These are phyloP conservation scores for Eucalyptus paniculata DNA, from an alignment of 345 rosid genomes.

Conservation along the genomic window DNA sequence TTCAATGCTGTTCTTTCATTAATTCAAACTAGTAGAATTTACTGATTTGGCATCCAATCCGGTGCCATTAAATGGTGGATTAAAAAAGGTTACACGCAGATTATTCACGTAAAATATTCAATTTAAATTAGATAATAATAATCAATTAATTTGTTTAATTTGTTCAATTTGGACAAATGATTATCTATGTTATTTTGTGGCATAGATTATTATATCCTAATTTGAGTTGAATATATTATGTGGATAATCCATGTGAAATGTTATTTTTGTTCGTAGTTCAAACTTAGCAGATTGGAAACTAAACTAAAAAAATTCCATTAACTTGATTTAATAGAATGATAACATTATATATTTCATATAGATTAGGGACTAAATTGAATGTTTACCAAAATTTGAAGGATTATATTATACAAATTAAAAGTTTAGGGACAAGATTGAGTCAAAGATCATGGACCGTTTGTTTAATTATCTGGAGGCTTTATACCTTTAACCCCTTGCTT, in stretches of 20 bases:
- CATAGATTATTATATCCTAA: background rate
- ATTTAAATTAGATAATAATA: background rate
- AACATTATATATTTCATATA: background rate
- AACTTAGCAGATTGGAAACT: background rate
- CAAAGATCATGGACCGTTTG: background rate
- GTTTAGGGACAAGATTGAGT: background rate
- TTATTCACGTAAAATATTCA: background rate
- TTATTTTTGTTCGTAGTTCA: background rate
- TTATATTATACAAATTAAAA: background rate
- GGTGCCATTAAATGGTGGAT: background rate
- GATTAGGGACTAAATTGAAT: background rate
- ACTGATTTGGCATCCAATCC: background rate
- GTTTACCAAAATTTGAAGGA: background rate
- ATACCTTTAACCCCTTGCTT: background rate
- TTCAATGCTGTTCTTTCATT: background rate
- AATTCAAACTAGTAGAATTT: background rate
- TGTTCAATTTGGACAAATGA: background rate
- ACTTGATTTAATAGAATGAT: background rate
- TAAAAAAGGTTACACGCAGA: fast-evolving
- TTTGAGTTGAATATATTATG: background rate
- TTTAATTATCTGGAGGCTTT: background rate
- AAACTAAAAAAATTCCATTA: background rate
- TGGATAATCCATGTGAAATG: background rate
- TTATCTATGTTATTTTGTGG: background rate
- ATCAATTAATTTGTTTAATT: background rate